Conservation (phyloP, 208 protist genomes). For the Leishmania amazonensis region DNA sequence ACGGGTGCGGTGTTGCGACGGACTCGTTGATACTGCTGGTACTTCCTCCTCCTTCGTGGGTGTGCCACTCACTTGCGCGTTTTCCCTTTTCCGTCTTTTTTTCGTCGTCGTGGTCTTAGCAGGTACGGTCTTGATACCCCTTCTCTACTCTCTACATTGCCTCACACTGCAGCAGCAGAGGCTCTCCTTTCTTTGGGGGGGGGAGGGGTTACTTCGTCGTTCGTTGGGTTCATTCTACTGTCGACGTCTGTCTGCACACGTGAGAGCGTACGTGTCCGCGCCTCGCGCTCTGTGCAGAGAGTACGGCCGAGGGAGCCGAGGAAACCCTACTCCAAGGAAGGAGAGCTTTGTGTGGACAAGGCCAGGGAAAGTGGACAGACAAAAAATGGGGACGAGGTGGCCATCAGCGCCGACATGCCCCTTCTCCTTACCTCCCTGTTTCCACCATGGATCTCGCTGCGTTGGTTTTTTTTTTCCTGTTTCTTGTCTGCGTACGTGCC, state of each 20-base stretch:
- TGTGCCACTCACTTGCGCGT: too few species aligned
- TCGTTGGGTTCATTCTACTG: not conserved
- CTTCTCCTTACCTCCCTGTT: not conserved
- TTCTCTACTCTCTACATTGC: too few species aligned
- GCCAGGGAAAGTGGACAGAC: not conserved
- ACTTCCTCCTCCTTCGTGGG: too few species aligned
- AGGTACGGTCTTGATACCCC: too few species aligned
- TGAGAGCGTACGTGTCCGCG: not conserved
- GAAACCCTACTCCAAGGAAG: not conserved
- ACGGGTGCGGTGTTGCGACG: too few species aligned
- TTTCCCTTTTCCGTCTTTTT: too few species aligned
- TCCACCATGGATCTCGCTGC: not conserved
- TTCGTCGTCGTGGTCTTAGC: too few species aligned
- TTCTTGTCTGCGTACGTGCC: not conserved
- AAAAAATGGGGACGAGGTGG: not conserved
- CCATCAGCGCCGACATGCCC: not conserved
- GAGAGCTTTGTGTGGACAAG: not conserved
- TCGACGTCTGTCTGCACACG: not conserved
- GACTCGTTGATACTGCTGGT: too few species aligned
- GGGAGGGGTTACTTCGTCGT: not conserved
- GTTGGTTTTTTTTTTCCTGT: not conserved
- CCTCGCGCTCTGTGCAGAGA: not conserved
- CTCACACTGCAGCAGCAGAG: not conserved
- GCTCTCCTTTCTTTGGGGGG: not conserved
- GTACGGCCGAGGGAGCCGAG: not conserved